Percentiles rank a stretch among this genome's conserved stretches.
These are phyloP conservation scores for Pseudocercospora cruenta DNA, from an alignment of 2,329 filamentous ascomycete species.

Conservation along the genomic window DNA sequence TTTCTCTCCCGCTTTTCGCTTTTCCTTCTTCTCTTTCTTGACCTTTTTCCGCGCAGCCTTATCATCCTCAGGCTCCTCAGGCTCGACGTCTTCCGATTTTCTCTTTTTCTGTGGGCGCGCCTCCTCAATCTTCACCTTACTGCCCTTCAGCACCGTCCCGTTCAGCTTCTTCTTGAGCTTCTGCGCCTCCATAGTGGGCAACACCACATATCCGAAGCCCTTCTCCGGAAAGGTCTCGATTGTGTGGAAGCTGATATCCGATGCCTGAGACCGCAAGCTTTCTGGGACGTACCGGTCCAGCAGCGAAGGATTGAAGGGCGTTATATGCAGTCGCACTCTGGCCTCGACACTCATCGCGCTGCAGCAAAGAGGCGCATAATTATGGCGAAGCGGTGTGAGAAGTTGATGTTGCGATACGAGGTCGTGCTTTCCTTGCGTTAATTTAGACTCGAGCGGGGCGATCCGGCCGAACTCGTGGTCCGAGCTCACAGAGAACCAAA, in stretches of 20 bases:
- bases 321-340: slow-evolving; percentile 74
- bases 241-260: slow-evolving; percentile 84
- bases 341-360: slow-evolving; percentile 9
- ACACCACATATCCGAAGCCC: slow-evolving; percentile 85
- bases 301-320: slow-evolving; percentile 77
- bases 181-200: slow-evolving; percentile 81
- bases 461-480: neutral
- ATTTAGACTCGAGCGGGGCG: neutral
- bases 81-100: slow-evolving; percentile 39
- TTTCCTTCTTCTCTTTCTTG: slow-evolving; percentile 59
- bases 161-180: slow-evolving; percentile 90
- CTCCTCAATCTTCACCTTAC: slow-evolving; percentile 81
- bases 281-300: slow-evolving; percentile 72
- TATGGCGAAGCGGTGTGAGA: neutral
- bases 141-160: slow-evolving; percentile 80
- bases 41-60: slow-evolving; percentile 59
- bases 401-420: neutral
- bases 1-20: slow-evolving; percentile 48
- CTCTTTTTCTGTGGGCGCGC: slow-evolving; percentile 68
- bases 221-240: slow-evolving; percentile 88
- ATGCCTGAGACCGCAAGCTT: slow-evolving; percentile 66
- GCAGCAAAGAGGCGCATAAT: neutral
- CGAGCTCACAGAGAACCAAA: neutral
- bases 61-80: slow-evolving; percentile 39
- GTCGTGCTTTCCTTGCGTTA: neutral